A percentile compares a stretch with the other conserved stretches of the same genome.
phyloP scores from a whole-genome alignment of 495 filamentous ascomycete species.

The Trypethelium eluteriae region DNA sequence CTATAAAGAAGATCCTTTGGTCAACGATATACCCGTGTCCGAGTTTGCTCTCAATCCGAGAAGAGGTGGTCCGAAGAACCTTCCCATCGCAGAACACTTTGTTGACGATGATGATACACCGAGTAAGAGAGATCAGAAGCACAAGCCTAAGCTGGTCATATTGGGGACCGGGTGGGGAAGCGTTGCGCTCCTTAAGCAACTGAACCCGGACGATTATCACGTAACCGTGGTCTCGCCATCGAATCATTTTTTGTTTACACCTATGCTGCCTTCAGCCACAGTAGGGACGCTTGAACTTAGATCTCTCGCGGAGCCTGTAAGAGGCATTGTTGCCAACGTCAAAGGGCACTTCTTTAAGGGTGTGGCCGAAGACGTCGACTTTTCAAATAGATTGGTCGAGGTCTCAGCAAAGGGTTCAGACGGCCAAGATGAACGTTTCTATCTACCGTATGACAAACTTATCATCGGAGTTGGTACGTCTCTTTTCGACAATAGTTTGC shows the following conservation, averaged over 20 bases:
- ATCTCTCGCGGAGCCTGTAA: constrained; percentile 85
- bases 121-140: constrained; percentile 58
- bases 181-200: constrained; percentile 80
- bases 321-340: constrained; percentile 67
- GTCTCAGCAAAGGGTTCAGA: constrained; percentile 62
- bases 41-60: constrained; percentile 72
- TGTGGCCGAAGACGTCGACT: constrained; percentile 77
- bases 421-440: constrained; percentile 71
- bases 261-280: constrained; percentile 93
- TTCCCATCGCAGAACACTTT: constrained; percentile 79
- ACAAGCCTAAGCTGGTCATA: constrained; percentile 87
- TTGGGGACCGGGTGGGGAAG: constrained; percentile 94
- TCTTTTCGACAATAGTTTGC: background rate
- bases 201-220: constrained; percentile 86
- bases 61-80: constrained; percentile 87
- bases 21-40: constrained; percentile 71
- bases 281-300: constrained; percentile 89
- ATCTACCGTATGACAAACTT: constrained; percentile 97
- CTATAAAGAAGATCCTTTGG: constrained; percentile 60
- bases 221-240: constrained; percentile 87
- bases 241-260: constrained; percentile 97
- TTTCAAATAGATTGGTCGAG: constrained; percentile 85
- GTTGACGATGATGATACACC: constrained; percentile 80
- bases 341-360: constrained; percentile 87
- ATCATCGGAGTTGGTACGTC: constrained; percentile 76